Evolutionary conservation across 768 basidiomycete genomes (phyloP), one percentile per base, ranked within the genome.

Genomic region (Mycena albidolilacea): DNA sequence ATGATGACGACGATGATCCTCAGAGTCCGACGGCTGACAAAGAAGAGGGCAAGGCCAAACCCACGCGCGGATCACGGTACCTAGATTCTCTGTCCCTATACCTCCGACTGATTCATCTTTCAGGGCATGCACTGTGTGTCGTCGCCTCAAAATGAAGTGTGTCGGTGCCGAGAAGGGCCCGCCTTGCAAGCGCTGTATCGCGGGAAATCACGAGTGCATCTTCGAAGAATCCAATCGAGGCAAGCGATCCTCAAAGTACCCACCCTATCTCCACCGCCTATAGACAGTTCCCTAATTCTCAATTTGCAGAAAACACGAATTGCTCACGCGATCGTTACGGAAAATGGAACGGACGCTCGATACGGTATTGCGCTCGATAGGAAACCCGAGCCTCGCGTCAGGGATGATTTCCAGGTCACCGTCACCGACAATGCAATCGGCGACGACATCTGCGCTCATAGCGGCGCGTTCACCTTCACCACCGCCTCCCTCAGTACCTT

Each of bases 201-300:
- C 90, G 0, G 92, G 94, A 21, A 90, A 90, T 75, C 94, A 97
- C 78, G 95, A 97, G 77, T 99, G 98, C 79, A 90, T 98, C 55
- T 99, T 99, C 75, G 97, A 99, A 84, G 97, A 98, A 81, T 96
- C 94, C 2, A 97, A 98, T 80, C 90, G 98, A 60, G 98, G 98
- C 52, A 97, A 97, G 81, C 91, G 95, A 12, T 90, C 93, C 23
- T 89, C 93, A 67, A 95, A 95, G 95, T 95, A 82, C 66, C 30
- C 63, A 39, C 61, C 54, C 71, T 63, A 39, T 39, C 30, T 37
- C 75, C 59, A 7, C 58, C 67, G 77, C 70, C 52, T 78, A 77
- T 80, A 67, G 74, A 74, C 76, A 67, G 76, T 83, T 70, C 81
- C 72, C 79, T 73, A 79, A 78, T 61, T 48, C 37, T 23, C 43